These are phyloP conservation scores for Favolaschia claudopus DNA, from an alignment of 768 basidiomycete species.

Conservation along the genomic window DNA sequence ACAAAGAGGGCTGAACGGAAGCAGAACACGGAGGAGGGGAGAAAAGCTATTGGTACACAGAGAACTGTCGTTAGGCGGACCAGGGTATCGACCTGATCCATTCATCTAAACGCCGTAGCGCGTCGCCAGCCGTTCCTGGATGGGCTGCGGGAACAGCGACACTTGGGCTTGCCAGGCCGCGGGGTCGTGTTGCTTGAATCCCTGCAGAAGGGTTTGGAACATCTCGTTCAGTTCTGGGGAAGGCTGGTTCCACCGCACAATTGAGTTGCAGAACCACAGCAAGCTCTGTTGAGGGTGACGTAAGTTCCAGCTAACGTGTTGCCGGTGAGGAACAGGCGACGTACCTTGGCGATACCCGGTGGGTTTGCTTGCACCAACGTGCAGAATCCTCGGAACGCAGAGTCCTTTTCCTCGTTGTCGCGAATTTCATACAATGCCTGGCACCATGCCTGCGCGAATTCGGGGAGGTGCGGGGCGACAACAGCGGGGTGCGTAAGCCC, in stretches of 20 bases:
- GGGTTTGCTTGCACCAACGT: constrained; percentile 96
- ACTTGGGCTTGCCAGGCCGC: constrained; percentile 88
- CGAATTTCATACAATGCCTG: constrained; percentile 97
- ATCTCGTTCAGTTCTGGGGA: constrained; percentile 91
- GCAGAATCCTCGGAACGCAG: constrained; percentile 97
- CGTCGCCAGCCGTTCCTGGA: constrained; percentile 85
- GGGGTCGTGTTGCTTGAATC: constrained; percentile 90
- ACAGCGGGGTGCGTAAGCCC: constrained; percentile 90
- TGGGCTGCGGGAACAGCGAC: constrained; percentile 82
- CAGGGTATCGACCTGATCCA: too few species aligned
- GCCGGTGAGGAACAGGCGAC: constrained; percentile 31
- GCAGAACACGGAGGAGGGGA: constrained; percentile 9
- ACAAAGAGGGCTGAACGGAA: constrained; percentile 3
- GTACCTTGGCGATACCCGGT: constrained; percentile 88
- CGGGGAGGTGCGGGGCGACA: constrained; percentile 88
- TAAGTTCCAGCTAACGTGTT: constrained; percentile 15
- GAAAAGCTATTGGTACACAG: constrained; percentile 19
- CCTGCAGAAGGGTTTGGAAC: constrained; percentile 90
- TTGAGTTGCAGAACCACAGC: constrained; percentile 98
- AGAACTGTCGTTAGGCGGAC: too few species aligned
- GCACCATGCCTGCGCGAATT: constrained; percentile 97
- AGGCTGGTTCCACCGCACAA: constrained; percentile 93
- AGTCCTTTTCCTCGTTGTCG: constrained; percentile 99
- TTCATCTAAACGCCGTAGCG: constrained; percentile 81
- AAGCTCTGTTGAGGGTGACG: constrained; percentile 67